Evolutionary conservation across 2,329 filamentous ascomycete genomes (phyloP).

Genomic region (Cladosporium sp.): DNA sequence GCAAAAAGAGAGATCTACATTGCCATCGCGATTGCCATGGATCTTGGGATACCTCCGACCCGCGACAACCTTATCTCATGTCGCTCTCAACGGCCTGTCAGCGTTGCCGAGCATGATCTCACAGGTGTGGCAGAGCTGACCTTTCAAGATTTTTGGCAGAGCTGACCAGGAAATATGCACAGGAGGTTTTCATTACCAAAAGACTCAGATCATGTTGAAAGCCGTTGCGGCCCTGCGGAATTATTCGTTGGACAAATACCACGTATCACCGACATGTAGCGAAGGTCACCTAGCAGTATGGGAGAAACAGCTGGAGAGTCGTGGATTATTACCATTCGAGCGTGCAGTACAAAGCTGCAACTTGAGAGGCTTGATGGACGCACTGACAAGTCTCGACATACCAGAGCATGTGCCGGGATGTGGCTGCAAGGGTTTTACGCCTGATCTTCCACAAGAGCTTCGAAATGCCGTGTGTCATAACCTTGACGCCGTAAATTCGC

Average conservation of each 20-base stretch:
- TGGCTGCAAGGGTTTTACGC: background rate
- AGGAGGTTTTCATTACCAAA: background rate
- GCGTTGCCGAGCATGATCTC: background rate
- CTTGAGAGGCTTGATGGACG: background rate
- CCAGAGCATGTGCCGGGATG: background rate
- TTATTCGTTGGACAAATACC: background rate
- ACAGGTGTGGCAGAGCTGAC: background rate
- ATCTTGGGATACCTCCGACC: background rate
- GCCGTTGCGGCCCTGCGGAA: background rate
- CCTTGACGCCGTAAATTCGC: too few species aligned
- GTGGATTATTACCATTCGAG: background rate
- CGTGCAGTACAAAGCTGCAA: background rate
- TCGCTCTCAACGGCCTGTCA: background rate
- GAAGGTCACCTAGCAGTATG: background rate
- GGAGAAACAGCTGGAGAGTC: background rate
- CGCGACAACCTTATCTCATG: background rate
- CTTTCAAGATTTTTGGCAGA: background rate
- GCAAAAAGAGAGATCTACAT: background rate
- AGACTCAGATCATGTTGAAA: background rate
- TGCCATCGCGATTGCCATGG: background rate
- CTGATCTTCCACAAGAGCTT: background rate
- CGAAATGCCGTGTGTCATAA: background rate
- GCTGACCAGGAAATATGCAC: background rate
- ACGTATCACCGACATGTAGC: background rate
- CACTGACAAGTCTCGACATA: background rate